Conservation (phyloP, 768 basidiomycete genomes). For the Podaxis mareebaensis region DNA sequence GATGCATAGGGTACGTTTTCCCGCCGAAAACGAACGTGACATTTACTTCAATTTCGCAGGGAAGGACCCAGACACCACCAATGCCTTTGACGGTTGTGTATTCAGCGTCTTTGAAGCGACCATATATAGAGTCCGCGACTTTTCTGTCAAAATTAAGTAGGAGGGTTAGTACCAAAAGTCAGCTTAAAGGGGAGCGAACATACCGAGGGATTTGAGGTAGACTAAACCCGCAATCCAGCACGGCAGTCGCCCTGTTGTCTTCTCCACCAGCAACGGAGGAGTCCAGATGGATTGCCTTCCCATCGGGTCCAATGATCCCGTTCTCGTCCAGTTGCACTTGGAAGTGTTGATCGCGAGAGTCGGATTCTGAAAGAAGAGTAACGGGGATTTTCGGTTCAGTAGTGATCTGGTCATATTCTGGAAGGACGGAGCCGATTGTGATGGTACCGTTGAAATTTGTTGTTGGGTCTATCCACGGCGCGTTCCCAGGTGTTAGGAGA, state of each 20-base stretch:
- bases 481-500: background rate
- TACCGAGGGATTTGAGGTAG: slow-evolving; percentile 69
- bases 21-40: slow-evolving; percentile 66
- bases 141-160: background rate
- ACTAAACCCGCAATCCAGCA: slow-evolving; percentile 53
- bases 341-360: slow-evolving; percentile 58
- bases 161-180: background rate
- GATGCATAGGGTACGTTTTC: slow-evolving; percentile 59
- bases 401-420: slow-evolving; percentile 48
- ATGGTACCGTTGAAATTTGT: slow-evolving; percentile 59
- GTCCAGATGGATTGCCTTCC: slow-evolving; percentile 36
- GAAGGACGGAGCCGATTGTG: slow-evolving; percentile 59
- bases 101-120: slow-evolving; percentile 70
- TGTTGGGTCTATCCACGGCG: slow-evolving; percentile 38
- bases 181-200: slow-evolving; percentile 28
- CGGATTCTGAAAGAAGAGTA: slow-evolving; percentile 29
- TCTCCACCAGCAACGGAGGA: slow-evolving; percentile 28
- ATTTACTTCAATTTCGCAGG: slow-evolving; percentile 65
- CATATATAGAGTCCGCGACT: slow-evolving; percentile 73
- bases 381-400: slow-evolving; percentile 54
- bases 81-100: slow-evolving; percentile 47
- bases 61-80: slow-evolving; percentile 58
- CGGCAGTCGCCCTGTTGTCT: slow-evolving; percentile 52
- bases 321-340: slow-evolving; percentile 57
- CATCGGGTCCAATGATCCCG: slow-evolving; percentile 64